A percentile compares a stretch with the other conserved stretches of the same genome.
These are phyloP conservation scores for Epichloe hybrida DNA, from an alignment of 2,329 filamentous ascomycete species.

Conservation along the genomic window DNA sequence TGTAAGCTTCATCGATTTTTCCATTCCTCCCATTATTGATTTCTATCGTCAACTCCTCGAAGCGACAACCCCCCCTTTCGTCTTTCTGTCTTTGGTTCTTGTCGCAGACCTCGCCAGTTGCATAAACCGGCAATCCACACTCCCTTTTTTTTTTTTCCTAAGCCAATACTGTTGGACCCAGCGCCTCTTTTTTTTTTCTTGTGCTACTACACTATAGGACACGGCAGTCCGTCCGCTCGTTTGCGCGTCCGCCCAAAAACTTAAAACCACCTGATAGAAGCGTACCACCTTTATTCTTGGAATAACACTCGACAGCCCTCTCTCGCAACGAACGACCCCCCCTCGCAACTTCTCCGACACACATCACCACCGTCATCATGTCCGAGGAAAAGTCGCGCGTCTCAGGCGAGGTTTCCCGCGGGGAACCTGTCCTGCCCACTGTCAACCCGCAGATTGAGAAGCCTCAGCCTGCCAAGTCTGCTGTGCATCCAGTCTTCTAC, in stretches of 20 bases:
- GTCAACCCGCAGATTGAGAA: conserved; percentile 67
- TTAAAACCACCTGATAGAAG: neutral
- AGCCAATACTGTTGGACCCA: conserved; percentile 2
- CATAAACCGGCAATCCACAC: conserved; percentile 13
- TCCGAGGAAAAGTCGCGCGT: conserved; percentile 69
- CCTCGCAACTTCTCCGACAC: conserved; percentile 11
- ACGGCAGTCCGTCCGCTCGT: conserved; percentile 26
- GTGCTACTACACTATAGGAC: conserved; percentile 9
- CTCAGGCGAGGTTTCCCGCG: conserved; percentile 61
- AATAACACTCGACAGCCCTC: conserved; percentile 6
- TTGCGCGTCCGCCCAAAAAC: conserved; percentile 17
- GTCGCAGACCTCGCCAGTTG: conserved; percentile 12
- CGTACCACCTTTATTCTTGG: conserved; percentile 11
- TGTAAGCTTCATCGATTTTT: neutral
- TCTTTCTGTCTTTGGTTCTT: neutral
- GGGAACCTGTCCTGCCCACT: conserved; percentile 59
- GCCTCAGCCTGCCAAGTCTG: conserved; percentile 46
- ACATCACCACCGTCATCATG: conserved; percentile 14
- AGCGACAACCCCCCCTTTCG: neutral
- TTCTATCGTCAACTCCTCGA: neutral
- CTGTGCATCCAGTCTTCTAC: conserved; percentile 74
- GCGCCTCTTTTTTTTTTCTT: conserved; percentile 6
- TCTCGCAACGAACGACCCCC: conserved; percentile 9
- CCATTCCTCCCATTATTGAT: neutral
- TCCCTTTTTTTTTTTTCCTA: conserved; percentile 5